A percentile compares a stretch with the other conserved stretches of the same genome.
phyloP scores from a whole-genome alignment of 2,329 filamentous ascomycete species.

The Apiospora sp. region DNA sequence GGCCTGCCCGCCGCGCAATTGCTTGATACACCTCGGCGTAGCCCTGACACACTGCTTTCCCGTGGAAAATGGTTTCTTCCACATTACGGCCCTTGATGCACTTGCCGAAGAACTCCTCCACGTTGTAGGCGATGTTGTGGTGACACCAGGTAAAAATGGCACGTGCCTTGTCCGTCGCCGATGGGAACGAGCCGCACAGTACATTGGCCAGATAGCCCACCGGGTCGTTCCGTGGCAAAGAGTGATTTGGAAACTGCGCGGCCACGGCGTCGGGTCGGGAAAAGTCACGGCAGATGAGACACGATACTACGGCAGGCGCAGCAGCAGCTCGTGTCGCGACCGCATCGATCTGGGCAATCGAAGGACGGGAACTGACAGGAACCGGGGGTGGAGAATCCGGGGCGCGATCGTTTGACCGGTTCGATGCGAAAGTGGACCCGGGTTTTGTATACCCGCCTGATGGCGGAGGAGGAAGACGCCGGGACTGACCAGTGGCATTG shows the following conservation, averaged over 20 bases:
- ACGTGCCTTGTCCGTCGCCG: constrained; percentile 87
- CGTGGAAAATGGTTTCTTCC: constrained; percentile 75
- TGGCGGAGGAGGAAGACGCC: constrained; percentile 50
- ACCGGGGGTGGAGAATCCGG: constrained; percentile 58
- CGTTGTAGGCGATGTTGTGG: constrained; percentile 90
- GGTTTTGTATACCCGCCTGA: constrained; percentile 33
- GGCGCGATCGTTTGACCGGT: constrained; percentile 29
- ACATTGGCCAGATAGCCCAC: constrained; percentile 79
- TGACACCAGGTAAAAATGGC: constrained; percentile 96
- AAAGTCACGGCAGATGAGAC: constrained; percentile 88
- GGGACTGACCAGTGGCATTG: constrained; percentile 40
- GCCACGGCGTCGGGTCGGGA: constrained; percentile 82
- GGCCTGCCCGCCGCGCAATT: constrained; percentile 79
- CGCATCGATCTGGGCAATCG: constrained; percentile 58
- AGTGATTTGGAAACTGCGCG: constrained; percentile 75
- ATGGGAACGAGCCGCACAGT: constrained; percentile 81
- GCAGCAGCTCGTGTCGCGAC: constrained; percentile 44
- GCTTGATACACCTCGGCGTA: constrained; percentile 85
- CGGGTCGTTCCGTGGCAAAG: constrained; percentile 71
- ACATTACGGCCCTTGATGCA: constrained; percentile 73
- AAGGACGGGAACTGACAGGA: constrained; percentile 61
- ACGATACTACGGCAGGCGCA: constrained; percentile 63
- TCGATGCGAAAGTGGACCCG: constrained; percentile 26
- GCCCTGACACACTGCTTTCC: constrained; percentile 89
- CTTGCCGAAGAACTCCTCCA: constrained; percentile 77